These are phyloP conservation scores for Fusarium tanahbumbuense DNA, from an alignment of 2,329 filamentous ascomycete genomes.

Conservation along the genomic window DNA sequence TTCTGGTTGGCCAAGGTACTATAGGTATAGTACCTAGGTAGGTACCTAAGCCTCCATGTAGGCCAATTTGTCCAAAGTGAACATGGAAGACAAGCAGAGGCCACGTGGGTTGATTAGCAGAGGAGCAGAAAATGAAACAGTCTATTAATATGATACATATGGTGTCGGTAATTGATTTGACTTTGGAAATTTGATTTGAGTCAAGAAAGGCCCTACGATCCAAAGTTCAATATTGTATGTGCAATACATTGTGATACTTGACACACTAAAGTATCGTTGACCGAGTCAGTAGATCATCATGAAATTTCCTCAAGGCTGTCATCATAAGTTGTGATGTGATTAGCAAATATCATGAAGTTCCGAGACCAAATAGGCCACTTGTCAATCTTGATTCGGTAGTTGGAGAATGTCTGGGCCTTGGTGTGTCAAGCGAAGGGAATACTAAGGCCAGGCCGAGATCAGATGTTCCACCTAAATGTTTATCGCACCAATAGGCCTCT, in stretches of 20 bases:
- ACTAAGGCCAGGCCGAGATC: conserved; percentile 25
- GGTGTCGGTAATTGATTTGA: background rate
- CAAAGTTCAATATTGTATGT: background rate
- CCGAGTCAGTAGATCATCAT: conserved; percentile 15
- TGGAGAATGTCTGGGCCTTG: conserved; percentile 20
- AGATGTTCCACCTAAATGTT: conserved; percentile 12
- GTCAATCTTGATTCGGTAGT: conserved; percentile 26
- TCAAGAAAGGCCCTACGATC: no score
- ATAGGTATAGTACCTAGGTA: background rate
- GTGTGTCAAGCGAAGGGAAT: conserved; percentile 37
- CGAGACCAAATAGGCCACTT: conserved; percentile 35
- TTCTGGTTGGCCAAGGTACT: conserved; percentile 13
- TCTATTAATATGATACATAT: background rate
- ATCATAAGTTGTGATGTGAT: background rate
- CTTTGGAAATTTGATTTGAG: background rate
- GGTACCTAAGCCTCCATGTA: background rate
- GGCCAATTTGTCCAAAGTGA: background rate
- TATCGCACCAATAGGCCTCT: conserved; percentile 41
- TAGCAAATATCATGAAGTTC: conserved; percentile 40
- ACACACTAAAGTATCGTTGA: background rate
- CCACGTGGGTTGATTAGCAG: conserved; percentile 9
- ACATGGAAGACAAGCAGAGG: background rate
- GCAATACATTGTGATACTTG: background rate
- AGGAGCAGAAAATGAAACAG: background rate
- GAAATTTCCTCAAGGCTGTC: conserved; percentile 11